Percentiles rank a stretch among this genome's conserved stretches.
Conservation (phyloP, 2,329 filamentous ascomycete genomes). For the Septoria linicola region DNA sequence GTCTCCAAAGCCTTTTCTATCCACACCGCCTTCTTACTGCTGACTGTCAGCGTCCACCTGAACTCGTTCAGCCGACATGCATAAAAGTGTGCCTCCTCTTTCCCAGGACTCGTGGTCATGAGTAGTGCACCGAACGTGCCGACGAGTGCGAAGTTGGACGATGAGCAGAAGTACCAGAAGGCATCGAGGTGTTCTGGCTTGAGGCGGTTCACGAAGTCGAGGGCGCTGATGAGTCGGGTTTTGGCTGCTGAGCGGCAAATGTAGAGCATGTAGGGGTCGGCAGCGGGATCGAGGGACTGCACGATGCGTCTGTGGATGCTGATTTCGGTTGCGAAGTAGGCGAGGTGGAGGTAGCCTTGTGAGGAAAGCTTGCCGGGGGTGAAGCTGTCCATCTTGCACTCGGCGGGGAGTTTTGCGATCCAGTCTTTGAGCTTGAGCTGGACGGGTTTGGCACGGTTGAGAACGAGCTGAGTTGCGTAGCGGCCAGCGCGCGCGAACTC, state of each 20-base stretch:
- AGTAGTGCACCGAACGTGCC: conserved; percentile 89
- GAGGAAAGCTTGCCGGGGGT: conserved; percentile 45
- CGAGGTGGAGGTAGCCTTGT: conserved; percentile 72
- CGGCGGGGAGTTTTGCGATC: conserved; percentile 67
- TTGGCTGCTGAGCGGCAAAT: conserved; percentile 94
- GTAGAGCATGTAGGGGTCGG: conserved; percentile 78
- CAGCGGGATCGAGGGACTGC: conserved; percentile 63
- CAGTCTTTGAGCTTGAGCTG: conserved; percentile 81
- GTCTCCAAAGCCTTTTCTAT: conserved; percentile 48
- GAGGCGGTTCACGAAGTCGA: conserved; percentile 95
- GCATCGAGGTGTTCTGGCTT: conserved; percentile 81
- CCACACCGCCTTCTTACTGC: conserved; percentile 65
- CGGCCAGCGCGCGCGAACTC: conserved; percentile 64
- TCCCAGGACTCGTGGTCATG: conserved; percentile 82
- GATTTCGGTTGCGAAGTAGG: conserved; percentile 92
- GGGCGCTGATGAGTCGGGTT: conserved; percentile 87
- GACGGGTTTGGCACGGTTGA: conserved; percentile 75
- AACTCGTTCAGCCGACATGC: conserved; percentile 82
- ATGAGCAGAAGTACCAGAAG: conserved; percentile 89
- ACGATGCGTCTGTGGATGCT: conserved; percentile 89
- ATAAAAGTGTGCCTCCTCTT: conserved; percentile 92
- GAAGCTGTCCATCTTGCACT: conserved; percentile 62
- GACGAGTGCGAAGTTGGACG: conserved; percentile 90
- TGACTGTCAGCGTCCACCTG: conserved; percentile 88
- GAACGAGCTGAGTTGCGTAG: conserved; percentile 69